Evolutionary conservation across 2,329 filamentous ascomycete species (phyloP), one percentile per base, ranked within the genome.

Genomic region (Penicillium sp.): DNA sequence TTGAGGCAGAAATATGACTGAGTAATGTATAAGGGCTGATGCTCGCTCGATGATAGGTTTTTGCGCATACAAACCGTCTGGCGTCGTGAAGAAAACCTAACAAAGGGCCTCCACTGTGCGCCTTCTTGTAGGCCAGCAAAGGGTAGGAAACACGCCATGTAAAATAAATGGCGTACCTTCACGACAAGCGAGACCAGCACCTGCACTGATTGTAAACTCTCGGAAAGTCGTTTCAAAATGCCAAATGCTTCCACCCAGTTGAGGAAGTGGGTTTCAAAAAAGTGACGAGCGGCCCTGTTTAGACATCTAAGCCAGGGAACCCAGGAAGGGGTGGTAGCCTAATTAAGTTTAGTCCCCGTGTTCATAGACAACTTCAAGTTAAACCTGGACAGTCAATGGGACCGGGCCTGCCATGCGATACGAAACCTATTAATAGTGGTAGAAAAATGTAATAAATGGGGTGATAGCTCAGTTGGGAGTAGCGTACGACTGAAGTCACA

Each of bases 401-500:
- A 21, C 21, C 21, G 21, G 21, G 2, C 21, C 21, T 21, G 21
- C 21, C 21, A 21, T 21, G 21, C 1, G 2, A 21, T 21, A 21
- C 21, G 1, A 2, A 2, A 21, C 2, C 2, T 21, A 21, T 21
- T 21, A 21, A 21, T 21, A 21, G 21, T 21, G 21, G 21, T 21
- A 21, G 21, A 21, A 2, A 21, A 21, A 21, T 21, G 21, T 21
- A 9, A 13, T 21, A 21, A 4, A 48, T 13, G 46, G 46, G 46
- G 47, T 49, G 47, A 49, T 49, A 49, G 47, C 47, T 49, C 47
- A 49, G 47, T 49, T 49, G 47, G 47, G 47, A 49, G 47, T 26
- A 49, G 47, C 47, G 47, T 21, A 49, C 47, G 47, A 49, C 47
- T 49, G 47, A 49, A 49, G 47, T 26, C 46, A 21, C 21, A 21